Conservation (phyloP, 106 monocot species). For the Dendrobium catenatum region DNA sequence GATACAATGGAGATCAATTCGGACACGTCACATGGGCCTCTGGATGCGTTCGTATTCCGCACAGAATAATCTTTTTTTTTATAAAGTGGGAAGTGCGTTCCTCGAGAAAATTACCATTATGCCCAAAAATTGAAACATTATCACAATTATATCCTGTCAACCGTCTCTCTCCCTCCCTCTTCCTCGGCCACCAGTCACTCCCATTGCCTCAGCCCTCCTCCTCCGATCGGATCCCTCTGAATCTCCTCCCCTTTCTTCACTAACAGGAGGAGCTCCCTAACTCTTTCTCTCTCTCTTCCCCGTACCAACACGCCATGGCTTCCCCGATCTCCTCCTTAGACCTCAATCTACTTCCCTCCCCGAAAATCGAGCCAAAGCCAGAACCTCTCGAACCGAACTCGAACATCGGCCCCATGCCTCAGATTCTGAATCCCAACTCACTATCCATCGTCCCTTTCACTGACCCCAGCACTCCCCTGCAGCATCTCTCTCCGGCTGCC, state of each 20-base stretch:
- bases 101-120: neutral
- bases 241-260: neutral
- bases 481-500: constrained; percentile 17
- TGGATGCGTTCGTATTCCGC: too few relatives aligned
- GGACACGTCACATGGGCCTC: too few relatives aligned
- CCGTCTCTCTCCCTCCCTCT: neutral
- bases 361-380: constrained; percentile 29
- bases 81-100: neutral
- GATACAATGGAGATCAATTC: too few relatives aligned
- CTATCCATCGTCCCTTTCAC: constrained; percentile 4
- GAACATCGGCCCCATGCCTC: neutral
- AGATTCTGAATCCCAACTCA: neutral
- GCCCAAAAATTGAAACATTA: neutral
- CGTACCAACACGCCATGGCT: neutral
- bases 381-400: constrained; percentile 16
- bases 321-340: constrained; percentile 6
- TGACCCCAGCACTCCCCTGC: constrained; percentile 22
- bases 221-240: neutral
- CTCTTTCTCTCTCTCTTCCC: neutral
- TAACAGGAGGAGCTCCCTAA: neutral
- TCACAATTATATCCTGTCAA: neutral
- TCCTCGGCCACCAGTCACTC: constrained; percentile 1
- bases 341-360: constrained; percentile 12
- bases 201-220: neutral
- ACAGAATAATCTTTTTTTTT: too few relatives aligned